phyloP scores from a whole-genome alignment of 345 rosid genomes.

The Litchi chinensis region DNA sequence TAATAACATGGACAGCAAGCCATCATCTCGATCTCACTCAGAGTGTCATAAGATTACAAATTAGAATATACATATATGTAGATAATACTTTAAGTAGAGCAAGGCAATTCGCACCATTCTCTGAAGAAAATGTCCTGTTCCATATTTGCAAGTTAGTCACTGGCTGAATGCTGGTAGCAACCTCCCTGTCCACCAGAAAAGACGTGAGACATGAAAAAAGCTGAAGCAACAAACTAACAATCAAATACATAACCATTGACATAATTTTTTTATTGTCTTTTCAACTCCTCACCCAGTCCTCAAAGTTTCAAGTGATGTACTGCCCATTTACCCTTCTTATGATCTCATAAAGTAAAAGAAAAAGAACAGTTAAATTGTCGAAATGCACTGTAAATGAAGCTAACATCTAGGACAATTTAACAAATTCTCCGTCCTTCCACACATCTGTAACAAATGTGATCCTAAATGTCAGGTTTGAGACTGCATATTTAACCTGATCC shows the following conservation, averaged over 20 bases:
- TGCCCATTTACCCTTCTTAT: not conserved
- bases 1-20: not conserved
- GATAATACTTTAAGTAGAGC: not conserved
- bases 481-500: not conserved
- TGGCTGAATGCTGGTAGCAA: slow-evolving; percentile 31
- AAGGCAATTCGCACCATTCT: slow-evolving; percentile 49
- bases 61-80: not conserved
- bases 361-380: not conserved
- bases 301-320: not conserved
- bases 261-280: not conserved
- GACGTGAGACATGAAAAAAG: not conserved
- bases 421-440: not conserved
- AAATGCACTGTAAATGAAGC: not conserved
- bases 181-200: slow-evolving; percentile 35
- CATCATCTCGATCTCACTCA: not conserved
- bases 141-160: slow-evolving; percentile 43
- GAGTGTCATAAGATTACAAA: not conserved
- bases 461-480: not conserved
- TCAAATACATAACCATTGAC: not conserved
- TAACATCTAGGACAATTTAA: not conserved
- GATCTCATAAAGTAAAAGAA: not conserved
- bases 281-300: not conserved
- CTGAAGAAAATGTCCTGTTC: slow-evolving; percentile 68
- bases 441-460: not conserved
- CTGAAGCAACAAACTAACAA: slow-evolving; percentile 3